These are phyloP conservation scores for Ganoderma multipileum DNA, from an alignment of 1,284 basidiomycete genomes.

Conservation along the genomic window DNA sequence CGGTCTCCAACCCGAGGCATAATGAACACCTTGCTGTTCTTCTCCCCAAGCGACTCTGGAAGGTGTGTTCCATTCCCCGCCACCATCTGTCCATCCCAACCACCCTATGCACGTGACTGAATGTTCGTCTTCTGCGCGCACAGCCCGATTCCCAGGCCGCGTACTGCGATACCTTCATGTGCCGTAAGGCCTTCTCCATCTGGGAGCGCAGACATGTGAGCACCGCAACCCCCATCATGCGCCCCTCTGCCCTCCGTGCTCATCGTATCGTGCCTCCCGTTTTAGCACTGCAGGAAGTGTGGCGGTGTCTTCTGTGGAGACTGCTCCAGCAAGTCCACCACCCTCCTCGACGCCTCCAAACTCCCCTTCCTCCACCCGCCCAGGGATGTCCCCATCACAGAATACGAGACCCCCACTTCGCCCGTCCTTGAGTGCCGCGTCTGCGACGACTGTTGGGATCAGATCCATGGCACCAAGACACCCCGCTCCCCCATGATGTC, in stretches of 20 bases:
- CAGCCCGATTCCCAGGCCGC: conserved; percentile 68
- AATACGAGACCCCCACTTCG: conserved; percentile 61
- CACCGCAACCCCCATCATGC: conserved; percentile 30
- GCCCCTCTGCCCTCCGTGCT: conserved; percentile 29
- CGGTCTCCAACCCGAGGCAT: conserved; percentile 24
- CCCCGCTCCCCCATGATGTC: conserved; percentile 43
- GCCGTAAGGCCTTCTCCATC: conserved; percentile 65
- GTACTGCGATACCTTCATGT: conserved; percentile 75
- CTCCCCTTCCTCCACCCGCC: conserved; percentile 75
- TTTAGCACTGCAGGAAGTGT: conserved; percentile 80
- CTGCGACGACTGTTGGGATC: conserved; percentile 77
- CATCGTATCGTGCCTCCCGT: conserved; percentile 32
- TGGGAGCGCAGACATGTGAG: conserved; percentile 76
- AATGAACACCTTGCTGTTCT: conserved; percentile 83
- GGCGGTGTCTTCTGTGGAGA: conserved; percentile 74
- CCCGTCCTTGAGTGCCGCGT: conserved; percentile 61
- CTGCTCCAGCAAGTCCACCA: conserved; percentile 62
- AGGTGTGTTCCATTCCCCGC: conserved; percentile 50
- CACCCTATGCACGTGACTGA: conserved; percentile 34
- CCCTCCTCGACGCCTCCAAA: conserved; percentile 71
- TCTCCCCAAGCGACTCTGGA: conserved; percentile 73
- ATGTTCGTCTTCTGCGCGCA: conserved; percentile 22
- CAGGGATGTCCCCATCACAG: conserved; percentile 60
- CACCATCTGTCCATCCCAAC: conserved; percentile 21
- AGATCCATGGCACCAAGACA: conserved; percentile 59